A percentile compares a stretch with the other conserved stretches of the same genome.
phyloP scores from a whole-genome alignment of 805 yeast species.

The Wickerhamomyces sydowiorum region DNA sequence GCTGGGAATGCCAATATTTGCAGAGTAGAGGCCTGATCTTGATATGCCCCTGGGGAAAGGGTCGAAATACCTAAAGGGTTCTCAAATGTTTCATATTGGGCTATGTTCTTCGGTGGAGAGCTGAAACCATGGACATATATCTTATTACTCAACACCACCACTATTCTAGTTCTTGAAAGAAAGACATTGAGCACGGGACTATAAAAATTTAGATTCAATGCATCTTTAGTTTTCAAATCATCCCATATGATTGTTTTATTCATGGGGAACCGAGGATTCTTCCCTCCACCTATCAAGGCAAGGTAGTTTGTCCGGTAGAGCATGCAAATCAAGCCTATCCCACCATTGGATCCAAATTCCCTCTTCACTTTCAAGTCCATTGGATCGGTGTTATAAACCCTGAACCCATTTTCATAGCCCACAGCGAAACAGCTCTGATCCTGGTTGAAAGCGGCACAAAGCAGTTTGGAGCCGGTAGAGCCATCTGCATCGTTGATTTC shows the following conservation, averaged over 20 bases:
- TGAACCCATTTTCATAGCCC: constrained; percentile 75
- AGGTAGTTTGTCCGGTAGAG: constrained; percentile 86
- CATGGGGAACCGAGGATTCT: constrained; percentile 67
- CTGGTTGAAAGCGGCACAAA: constrained; percentile 57
- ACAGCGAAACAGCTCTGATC: constrained; percentile 88
- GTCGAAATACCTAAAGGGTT: constrained; percentile 23
- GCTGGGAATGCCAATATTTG: constrained; percentile 76
- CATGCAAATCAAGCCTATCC: constrained; percentile 77
- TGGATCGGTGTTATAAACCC: constrained; percentile 85
- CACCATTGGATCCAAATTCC: constrained; percentile 38
- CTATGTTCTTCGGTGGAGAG: constrained; percentile 64
- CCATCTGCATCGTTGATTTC: constrained; percentile 11
- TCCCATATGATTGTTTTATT: constrained; percentile 90
- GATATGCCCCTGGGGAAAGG: constrained; percentile 21
- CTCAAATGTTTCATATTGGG: constrained; percentile 22
- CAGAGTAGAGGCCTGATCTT: constrained; percentile 22
- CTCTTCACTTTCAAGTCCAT: constrained; percentile 68
- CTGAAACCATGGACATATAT: constrained; percentile 77
- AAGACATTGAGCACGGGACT: constrained; percentile 70
- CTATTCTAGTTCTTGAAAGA: constrained; percentile 67
- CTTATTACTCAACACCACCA: constrained; percentile 63
- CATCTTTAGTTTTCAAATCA: constrained; percentile 71
- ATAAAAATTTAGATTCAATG: constrained; percentile 69
- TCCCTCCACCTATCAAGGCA: constrained; percentile 88
- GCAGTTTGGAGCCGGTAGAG: constrained; percentile 8